phyloP scores from a whole-genome alignment of 2,329 filamentous ascomycete species.

The Fusarium humuli region DNA sequence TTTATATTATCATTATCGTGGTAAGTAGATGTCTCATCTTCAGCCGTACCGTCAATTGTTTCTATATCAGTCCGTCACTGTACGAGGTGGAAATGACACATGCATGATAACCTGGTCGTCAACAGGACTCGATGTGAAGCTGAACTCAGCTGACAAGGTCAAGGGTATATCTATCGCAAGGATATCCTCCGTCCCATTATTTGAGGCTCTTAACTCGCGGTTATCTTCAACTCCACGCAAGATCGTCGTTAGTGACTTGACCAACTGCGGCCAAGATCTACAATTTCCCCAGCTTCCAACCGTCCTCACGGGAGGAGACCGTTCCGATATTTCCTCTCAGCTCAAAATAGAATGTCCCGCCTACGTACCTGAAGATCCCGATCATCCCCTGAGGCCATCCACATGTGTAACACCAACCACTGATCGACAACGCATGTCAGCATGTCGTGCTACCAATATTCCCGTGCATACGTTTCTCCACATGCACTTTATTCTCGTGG shows the following conservation, averaged over 20 bases:
- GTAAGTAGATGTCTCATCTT: neutral
- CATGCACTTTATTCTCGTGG: constrained; percentile 7
- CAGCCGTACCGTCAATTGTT: neutral
- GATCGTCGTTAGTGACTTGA: neutral
- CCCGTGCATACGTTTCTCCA: neutral
- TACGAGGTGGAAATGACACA: constrained; percentile 26
- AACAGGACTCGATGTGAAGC: neutral
- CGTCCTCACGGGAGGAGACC: neutral
- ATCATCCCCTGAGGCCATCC: constrained; percentile 19
- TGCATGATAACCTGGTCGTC: neutral
- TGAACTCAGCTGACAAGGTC: neutral
- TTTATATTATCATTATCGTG: neutral
- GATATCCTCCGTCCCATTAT: neutral
- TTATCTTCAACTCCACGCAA: neutral
- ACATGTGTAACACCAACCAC: constrained; percentile 5
- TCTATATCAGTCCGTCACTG: constrained; percentile 3
- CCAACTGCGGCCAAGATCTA: neutral
- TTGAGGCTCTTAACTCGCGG: neutral
- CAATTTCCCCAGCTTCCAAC: neutral
- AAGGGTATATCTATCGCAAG: neutral
- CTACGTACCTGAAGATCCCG: neutral
- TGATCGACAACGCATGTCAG: constrained; percentile 5
- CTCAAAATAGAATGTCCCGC: neutral
- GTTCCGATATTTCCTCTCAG: neutral
- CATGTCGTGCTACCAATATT: constrained; percentile 1